phyloP scores from a whole-genome alignment of 148 eudicot species.

The Rhododendron kiyosumense region DNA sequence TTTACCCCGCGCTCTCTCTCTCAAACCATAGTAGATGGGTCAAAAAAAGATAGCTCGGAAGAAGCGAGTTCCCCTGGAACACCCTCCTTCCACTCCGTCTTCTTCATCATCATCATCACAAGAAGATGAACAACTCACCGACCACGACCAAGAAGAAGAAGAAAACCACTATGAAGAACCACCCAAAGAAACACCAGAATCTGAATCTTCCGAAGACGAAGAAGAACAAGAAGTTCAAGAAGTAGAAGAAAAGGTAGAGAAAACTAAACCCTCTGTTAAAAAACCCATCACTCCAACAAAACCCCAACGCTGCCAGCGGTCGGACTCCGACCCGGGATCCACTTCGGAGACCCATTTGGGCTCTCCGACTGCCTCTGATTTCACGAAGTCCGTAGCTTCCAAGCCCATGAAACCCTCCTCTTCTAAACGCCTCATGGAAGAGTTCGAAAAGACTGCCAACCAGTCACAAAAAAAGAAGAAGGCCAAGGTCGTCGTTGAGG shows the following conservation, averaged over 20 bases:
- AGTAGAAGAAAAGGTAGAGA: no score
- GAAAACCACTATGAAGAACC: background rate
- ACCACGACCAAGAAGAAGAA: constrained; percentile 1
- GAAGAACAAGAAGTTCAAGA: no score
- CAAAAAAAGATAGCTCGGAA: constrained; percentile 30
- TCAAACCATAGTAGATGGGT: constrained; percentile 19
- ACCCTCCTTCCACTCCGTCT: constrained; percentile 23
- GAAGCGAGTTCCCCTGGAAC: constrained; percentile 23
- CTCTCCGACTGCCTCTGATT: background rate
- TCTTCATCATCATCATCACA: constrained; percentile 10
- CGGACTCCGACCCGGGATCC: background rate
- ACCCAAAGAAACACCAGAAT: background rate
- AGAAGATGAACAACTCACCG: background rate
- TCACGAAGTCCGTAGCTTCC: background rate
- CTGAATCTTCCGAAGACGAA: background rate
- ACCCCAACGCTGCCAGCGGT: background rate
- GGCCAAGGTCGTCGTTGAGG: background rate
- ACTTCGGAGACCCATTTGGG: background rate
- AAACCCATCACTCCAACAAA: background rate
- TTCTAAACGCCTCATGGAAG: background rate
- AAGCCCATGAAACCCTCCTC: background rate
- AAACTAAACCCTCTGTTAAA: no score
- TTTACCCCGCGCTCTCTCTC: no score
- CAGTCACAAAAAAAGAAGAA: background rate
- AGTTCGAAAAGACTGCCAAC: background rate